phyloP scores from a whole-genome alignment of 2,329 filamentous ascomycete species.

The Purpureocillium lavendulum region DNA sequence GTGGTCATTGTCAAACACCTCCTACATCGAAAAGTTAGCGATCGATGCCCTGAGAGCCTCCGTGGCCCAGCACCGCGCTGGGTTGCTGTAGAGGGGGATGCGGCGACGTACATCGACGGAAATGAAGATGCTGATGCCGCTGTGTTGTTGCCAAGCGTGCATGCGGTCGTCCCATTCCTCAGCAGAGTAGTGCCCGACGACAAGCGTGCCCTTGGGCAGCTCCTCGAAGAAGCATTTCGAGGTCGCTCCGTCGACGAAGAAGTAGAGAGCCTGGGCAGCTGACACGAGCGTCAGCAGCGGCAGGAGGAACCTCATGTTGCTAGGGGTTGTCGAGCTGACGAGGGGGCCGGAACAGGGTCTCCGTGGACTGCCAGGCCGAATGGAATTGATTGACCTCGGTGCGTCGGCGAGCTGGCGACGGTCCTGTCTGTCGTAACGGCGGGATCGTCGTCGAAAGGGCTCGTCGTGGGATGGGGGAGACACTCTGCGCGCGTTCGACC shows the following conservation, averaged over 20 bases:
- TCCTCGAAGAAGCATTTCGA: conserved; percentile 98
- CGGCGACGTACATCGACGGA: conserved; percentile 64
- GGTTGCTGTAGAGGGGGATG: too few species aligned
- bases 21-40: conserved; percentile 35
- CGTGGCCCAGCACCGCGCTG: too few species aligned
- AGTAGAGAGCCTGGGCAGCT: conserved; percentile 76
- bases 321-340: too few species aligned
- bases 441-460: too few species aligned
- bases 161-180: conserved; percentile 72
- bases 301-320: conserved; percentile 51
- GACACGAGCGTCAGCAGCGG: conserved; percentile 58
- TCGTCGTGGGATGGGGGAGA: too few species aligned
- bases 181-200: conserved; percentile 85
- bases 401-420: too few species aligned
- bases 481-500: not conserved
- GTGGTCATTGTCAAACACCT: conserved; percentile 96
- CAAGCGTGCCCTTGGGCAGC: conserved; percentile 91
- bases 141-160: conserved; percentile 62
- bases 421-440: too few species aligned
- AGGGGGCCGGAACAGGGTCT: too few species aligned
- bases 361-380: too few species aligned
- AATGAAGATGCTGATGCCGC: conserved; percentile 75
- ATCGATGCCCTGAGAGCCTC: conserved; percentile 1
- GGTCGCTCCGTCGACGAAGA: conserved; percentile 80
- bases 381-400: too few species aligned